Evolutionary conservation across 2,329 filamentous ascomycete genomes (phyloP), one percentile per base, ranked within the genome.

Genomic region (Fusarium siculi): DNA sequence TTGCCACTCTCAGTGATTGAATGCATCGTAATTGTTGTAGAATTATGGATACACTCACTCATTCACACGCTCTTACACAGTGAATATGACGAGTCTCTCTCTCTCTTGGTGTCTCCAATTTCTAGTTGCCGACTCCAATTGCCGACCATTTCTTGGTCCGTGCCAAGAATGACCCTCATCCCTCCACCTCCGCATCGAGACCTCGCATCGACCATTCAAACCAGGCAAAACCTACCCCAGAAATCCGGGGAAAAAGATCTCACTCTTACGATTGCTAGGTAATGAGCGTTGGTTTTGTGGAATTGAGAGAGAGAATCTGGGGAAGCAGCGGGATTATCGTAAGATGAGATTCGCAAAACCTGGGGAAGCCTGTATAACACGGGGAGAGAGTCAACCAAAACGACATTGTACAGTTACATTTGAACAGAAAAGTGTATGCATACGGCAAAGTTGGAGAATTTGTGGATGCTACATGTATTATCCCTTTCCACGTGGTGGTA

Each of bases 91-190:
- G 50, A 16, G 12, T 25, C n/a, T 25, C 3, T 47, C 10, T 21
- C 49, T 21, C 30, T 19, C 14, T n/a, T 21, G 19, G 12, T 23
- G 28, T 57, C 63, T 56, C 49, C 42, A 50, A 73, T 19, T 53
- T 52, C 30, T 16, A 25, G 70, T 77, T 77, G 75, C 75, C 75
- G 75, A 77, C 74, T 70, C 50, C 64, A 77, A 77, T 61, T 77
- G 75, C 75, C 75, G 75, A 77, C 32, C 30, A 30, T 36, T 61
- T 40, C 72, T 70, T 74, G 74, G 75, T 74, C 76, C 74, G 63
- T 68, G 57, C 72, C 72, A 74, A 28, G 32, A 53, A 25, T 32
- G 57, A 59, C 63, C 63, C 62, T 61, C 64, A 44, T 46, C 60
- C 65, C 64, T 67, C 64, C 57, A 66, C 34, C 58, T 66, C 70